Percentiles rank a stretch among this genome's conserved stretches.
Evolutionary conservation across 2,329 filamentous ascomycete genomes (phyloP).

Genomic region (Domatiomyces catenatus): DNA sequence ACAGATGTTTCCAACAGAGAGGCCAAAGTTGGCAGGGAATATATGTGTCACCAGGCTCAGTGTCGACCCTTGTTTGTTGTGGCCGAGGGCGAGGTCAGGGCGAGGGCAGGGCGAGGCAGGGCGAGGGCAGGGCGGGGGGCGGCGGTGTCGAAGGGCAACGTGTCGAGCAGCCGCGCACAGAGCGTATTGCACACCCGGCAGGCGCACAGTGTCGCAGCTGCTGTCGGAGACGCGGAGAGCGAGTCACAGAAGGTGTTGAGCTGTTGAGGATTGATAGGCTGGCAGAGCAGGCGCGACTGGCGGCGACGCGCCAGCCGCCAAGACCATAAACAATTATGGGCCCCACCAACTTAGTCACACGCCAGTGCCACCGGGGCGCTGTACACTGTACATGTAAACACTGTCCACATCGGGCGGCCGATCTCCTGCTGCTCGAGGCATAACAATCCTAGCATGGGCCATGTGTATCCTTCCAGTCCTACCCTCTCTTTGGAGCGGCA

Average conservation of each 20-base stretch:
- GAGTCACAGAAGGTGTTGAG: not conserved
- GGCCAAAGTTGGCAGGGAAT: not conserved
- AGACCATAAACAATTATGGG: not conserved
- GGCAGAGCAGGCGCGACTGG: not conserved
- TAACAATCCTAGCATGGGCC: too few species aligned
- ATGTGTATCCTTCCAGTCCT: too few species aligned
- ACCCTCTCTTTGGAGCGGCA: too few species aligned
- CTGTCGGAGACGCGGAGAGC: not conserved
- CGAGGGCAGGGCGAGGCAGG: not conserved
- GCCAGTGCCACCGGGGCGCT: too few species aligned
- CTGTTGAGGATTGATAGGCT: not conserved
- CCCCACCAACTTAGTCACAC: too few species aligned
- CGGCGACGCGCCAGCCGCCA: not conserved
- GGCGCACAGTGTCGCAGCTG: not conserved
- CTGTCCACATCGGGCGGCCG: too few species aligned
- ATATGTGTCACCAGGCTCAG: not conserved
- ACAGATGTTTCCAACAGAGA: not conserved
- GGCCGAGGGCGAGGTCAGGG: too few species aligned
- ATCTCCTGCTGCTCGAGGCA: too few species aligned
- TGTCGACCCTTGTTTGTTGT: not conserved
- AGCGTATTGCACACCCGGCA: not conserved
- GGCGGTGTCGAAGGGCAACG: too few species aligned
- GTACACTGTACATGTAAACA: too few species aligned
- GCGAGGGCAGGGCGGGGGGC: too few species aligned
- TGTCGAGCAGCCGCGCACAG: not conserved